Percentiles rank a stretch among this genome's conserved stretches.
These are phyloP conservation scores for Pseudogymnoascus destructans DNA, from an alignment of 2,329 filamentous ascomycete species.

Conservation along the genomic window DNA sequence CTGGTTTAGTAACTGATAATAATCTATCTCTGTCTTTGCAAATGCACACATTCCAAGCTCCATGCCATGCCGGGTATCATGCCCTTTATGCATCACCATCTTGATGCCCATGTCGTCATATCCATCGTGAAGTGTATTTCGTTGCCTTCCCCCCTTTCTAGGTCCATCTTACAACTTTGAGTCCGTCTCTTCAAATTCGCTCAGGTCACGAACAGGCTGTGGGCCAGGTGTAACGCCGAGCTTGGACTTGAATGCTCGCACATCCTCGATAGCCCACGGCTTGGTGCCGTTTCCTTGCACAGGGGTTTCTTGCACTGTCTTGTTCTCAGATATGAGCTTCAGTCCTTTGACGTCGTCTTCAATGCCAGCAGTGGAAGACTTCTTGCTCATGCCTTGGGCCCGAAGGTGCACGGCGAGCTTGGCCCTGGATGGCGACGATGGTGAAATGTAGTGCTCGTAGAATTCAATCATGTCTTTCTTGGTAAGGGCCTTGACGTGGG, in stretches of 20 bases:
- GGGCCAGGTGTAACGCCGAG: slow-evolving; percentile 62
- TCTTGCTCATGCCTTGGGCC: slow-evolving; percentile 50
- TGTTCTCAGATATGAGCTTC: slow-evolving; percentile 23
- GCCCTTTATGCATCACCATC: slow-evolving; percentile 2
- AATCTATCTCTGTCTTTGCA: not conserved
- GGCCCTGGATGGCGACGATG: slow-evolving; percentile 58
- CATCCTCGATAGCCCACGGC: slow-evolving; percentile 58
- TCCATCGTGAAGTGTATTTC: slow-evolving; percentile 3
- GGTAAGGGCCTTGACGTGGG: slow-evolving; percentile 57
- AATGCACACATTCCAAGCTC: slow-evolving; percentile 1
- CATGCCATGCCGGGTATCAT: slow-evolving; percentile 4
- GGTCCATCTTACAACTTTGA: slow-evolving; percentile 55
- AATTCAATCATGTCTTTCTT: slow-evolving; percentile 73
- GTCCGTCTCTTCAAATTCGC: slow-evolving; percentile 74
- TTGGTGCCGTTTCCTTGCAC: slow-evolving; percentile 34
- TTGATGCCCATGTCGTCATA: not conserved
- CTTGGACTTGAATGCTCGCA: slow-evolving; percentile 66
- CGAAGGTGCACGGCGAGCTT: slow-evolving; percentile 75
- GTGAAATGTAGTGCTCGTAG: slow-evolving; percentile 62
- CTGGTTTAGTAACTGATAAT: not conserved
- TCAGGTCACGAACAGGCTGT: slow-evolving; percentile 58
- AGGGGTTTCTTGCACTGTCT: slow-evolving; percentile 16
- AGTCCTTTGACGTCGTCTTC: slow-evolving; percentile 29
- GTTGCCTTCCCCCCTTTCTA: not conserved
- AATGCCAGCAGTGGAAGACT: slow-evolving; percentile 27